Evolutionary conservation across 345 rosid genomes (phyloP).

Genomic region (Murraya paniculata): DNA sequence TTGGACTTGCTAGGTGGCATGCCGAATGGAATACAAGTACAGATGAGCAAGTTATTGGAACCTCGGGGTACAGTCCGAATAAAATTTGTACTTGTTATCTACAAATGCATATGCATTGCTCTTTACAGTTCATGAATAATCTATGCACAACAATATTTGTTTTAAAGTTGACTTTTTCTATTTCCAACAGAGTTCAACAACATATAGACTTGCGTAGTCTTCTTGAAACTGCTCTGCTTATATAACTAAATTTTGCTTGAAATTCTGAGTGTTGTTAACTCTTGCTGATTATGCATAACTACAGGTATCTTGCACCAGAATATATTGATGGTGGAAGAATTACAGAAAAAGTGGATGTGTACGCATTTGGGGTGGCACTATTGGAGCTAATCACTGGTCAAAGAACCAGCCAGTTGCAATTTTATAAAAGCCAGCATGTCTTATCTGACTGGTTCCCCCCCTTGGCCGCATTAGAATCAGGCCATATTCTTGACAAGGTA

Average conservation of each 20-base stretch:
- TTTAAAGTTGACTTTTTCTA: neutral
- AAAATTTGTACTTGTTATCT: neutral
- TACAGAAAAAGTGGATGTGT: constrained; percentile 53
- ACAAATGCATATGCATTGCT: neutral
- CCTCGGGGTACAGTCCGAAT: constrained; percentile 45
- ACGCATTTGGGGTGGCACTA: constrained; percentile 66
- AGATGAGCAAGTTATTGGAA: constrained; percentile 45
- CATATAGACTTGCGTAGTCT: no score
- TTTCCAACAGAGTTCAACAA: no score
- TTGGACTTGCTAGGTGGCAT: constrained; percentile 72
- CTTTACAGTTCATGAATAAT: no score
- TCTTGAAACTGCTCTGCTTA: neutral
- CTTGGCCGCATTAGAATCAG: constrained; percentile 30
- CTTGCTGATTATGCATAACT: constrained; percentile 12
- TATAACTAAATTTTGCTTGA: neutral
- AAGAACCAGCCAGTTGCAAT: constrained; percentile 43
- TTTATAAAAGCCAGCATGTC: constrained; percentile 31
- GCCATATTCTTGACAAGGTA: constrained; percentile 25
- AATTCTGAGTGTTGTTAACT: neutral
- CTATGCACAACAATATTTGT: neutral
- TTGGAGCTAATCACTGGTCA: constrained; percentile 61
- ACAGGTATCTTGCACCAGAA: constrained; percentile 69
- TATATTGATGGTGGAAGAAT: constrained; percentile 46
- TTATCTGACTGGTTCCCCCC: constrained; percentile 52
- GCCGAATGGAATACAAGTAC: constrained; percentile 37